phyloP scores from a whole-genome alignment of 805 yeast genomes.

The Myxozyma mucilagina region DNA sequence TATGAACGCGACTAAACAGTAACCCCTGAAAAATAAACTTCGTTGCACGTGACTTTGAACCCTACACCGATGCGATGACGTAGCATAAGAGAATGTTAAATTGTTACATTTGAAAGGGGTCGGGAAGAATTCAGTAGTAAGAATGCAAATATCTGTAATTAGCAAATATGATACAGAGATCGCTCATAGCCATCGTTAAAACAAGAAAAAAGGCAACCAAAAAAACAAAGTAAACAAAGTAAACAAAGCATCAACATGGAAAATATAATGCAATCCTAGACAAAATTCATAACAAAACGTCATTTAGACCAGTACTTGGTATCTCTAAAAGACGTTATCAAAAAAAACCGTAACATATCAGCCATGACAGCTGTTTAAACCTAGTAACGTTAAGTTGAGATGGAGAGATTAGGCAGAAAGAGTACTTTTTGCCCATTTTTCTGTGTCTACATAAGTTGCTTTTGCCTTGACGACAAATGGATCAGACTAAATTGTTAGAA shows the following conservation, averaged over 20 bases:
- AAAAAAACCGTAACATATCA: neutral
- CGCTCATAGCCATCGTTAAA: no score
- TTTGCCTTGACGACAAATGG: conserved; percentile 14
- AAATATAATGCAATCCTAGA: neutral
- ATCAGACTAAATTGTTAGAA: conserved; percentile 8
- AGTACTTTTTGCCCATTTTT: conserved; percentile 21
- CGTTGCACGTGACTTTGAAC: no score
- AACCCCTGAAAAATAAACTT: neutral
- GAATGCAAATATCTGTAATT: no score
- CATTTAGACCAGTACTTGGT: neutral
- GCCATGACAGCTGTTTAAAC: no score
- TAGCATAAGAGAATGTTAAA: no score
- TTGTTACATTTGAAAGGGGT: no score
- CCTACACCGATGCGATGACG: no score
- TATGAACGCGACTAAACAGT: neutral
- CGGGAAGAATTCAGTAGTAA: no score
- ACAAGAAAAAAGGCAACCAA: no score
- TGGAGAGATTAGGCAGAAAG: neutral
- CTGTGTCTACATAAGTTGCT: conserved; percentile 9
- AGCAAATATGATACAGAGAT: no score
- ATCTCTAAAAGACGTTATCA: neutral
- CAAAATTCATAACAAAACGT: neutral
- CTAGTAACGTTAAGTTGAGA: no score
- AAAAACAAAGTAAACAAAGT: neutral
- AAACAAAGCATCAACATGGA: neutral